Conservation (phyloP, 2,329 filamentous ascomycete genomes). For the Fusarium kyushuense region DNA sequence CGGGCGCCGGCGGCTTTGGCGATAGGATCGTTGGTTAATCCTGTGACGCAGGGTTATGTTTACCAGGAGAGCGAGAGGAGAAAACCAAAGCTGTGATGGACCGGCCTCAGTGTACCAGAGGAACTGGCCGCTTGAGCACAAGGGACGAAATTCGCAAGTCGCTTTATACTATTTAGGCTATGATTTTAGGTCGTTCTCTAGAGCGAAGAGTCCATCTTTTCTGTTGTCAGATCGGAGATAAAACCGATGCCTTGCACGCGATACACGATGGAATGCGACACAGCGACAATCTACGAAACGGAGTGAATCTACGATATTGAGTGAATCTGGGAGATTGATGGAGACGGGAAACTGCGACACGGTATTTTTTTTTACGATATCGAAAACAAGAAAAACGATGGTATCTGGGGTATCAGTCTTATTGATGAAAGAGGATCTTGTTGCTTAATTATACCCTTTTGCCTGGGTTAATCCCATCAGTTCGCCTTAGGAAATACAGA, state of each 20-base stretch:
- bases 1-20: constrained; percentile 61
- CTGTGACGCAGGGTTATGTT: constrained; percentile 71
- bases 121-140: too few relatives aligned
- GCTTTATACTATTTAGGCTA: too few relatives aligned
- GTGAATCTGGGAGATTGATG: neutral
- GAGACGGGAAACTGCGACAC: constrained; percentile 1
- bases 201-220: too few relatives aligned
- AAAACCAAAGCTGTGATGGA: constrained; percentile 53
- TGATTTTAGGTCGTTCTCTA: too few relatives aligned
- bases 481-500: constrained; percentile 40
- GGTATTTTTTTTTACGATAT: constrained; percentile 8
- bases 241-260: neutral
- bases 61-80: constrained; percentile 61
- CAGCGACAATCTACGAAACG: neutral
- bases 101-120: too few relatives aligned
- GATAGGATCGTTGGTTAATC: constrained; percentile 52
- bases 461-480: constrained; percentile 37
- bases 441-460: constrained; percentile 46
- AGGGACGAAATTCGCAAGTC: too few relatives aligned
- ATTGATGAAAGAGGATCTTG: constrained; percentile 39
- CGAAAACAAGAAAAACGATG: neutral
- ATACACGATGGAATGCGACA: neutral
- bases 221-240: neutral
- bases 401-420: constrained; percentile 27
- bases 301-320: neutral